These are phyloP conservation scores for Myxozyma monticola DNA, from an alignment of 805 yeast species.

Conservation along the genomic window DNA sequence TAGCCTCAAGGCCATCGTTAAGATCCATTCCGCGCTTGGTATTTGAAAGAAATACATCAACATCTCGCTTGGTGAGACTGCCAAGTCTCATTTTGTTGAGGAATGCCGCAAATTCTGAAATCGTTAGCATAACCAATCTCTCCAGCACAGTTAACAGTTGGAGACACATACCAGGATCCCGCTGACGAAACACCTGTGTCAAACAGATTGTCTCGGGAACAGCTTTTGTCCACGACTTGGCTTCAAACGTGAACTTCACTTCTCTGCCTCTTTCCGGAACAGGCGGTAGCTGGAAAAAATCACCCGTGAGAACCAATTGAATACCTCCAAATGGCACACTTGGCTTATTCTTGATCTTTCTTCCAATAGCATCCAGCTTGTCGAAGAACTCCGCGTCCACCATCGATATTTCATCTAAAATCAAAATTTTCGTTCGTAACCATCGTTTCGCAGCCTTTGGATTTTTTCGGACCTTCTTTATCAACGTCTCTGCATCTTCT, in stretches of 20 bases:
- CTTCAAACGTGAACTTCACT: constrained; percentile 70
- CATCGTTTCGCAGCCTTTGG: constrained; percentile 53
- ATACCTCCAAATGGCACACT: constrained; percentile 87
- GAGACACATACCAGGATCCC: constrained; percentile 48
- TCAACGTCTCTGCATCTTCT: constrained; percentile 49
- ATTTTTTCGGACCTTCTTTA: constrained; percentile 51
- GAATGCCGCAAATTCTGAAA: constrained; percentile 64
- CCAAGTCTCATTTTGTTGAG: constrained; percentile 82
- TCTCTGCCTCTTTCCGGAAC: constrained; percentile 50
- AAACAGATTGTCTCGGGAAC: constrained; percentile 68
- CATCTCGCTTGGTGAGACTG: constrained; percentile 46
- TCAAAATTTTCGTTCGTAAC: constrained; percentile 66
- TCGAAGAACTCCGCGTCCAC: constrained; percentile 76
- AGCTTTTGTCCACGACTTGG: constrained; percentile 64
- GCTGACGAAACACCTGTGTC: constrained; percentile 82
- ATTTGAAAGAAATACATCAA: neutral
- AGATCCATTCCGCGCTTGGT: constrained; percentile 50
- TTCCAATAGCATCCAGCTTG: constrained; percentile 71
- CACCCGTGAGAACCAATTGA: constrained; percentile 89
- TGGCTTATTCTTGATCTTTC: constrained; percentile 50
- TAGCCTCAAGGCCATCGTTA: constrained; percentile 79
- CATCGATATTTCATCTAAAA: constrained; percentile 95
- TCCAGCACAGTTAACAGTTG: neutral
- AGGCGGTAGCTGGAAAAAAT: constrained; percentile 94
- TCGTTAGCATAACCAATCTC: neutral